phyloP scores from a whole-genome alignment of 495 filamentous ascomycete genomes.

The Clohesyomyces aquaticus region DNA sequence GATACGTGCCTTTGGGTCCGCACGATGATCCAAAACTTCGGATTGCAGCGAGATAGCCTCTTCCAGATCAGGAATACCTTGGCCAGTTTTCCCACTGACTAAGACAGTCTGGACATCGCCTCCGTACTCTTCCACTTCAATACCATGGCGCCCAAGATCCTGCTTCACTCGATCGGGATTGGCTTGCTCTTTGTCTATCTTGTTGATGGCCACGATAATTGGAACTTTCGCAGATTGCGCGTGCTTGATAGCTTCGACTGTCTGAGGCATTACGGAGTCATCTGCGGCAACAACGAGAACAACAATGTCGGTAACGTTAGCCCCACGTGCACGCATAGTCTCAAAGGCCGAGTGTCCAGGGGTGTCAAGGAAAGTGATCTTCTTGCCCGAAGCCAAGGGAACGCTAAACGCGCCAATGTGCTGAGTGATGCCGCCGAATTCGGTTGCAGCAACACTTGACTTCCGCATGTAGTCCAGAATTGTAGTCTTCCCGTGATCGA shows the following conservation, averaged over 20 bases:
- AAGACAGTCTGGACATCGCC: conserved; percentile 90
- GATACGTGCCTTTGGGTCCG: conserved; percentile 71
- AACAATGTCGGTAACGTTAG: conserved; percentile 95
- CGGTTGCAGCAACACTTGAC: conserved; percentile 83
- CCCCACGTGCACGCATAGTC: conserved; percentile 92
- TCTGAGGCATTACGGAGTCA: conserved; percentile 97
- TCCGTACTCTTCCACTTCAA: conserved; percentile 93
- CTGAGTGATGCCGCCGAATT: conserved; percentile 97
- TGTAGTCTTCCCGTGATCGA: conserved; percentile 98
- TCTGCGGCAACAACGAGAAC: conserved; percentile 96
- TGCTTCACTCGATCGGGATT: conserved; percentile 81
- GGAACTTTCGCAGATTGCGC: conserved; percentile 88
- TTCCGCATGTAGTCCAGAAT: conserved; percentile 93
- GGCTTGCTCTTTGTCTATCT: conserved; percentile 85
- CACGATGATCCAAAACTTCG: conserved; percentile 87
- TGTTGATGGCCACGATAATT: conserved; percentile 98
- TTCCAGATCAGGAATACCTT: conserved; percentile 89
- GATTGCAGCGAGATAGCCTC: conserved; percentile 82
- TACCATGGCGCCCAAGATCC: conserved; percentile 80
- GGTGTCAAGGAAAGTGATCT: conserved; percentile 95
- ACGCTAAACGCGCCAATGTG: conserved; percentile 99
- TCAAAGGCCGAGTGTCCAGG: conserved; percentile 96
- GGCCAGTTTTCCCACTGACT: conserved; percentile 91
- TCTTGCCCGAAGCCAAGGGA: conserved; percentile 77
- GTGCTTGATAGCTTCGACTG: conserved; percentile 94